Base-by-base conservation (phyloP, 1,139 yeast species). In the Arxiozyma heterogenica region DNA sequence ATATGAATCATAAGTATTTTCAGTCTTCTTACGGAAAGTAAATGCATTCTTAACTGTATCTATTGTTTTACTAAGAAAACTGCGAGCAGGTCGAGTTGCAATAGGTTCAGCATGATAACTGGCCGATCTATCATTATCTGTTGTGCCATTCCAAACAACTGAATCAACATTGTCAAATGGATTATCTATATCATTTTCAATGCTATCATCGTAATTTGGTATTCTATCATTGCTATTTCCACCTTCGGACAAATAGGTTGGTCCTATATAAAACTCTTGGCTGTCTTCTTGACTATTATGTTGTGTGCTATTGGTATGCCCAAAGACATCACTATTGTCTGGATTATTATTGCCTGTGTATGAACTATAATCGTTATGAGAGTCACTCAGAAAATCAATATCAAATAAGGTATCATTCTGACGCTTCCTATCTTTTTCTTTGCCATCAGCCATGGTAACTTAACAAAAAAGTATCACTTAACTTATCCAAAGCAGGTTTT, bases 141-240 rank as follows among this genome's bases (percentile, higher is more conserved):
- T 17, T 22, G 41, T 25, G 15, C 43, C 39, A 47, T 55, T 54
- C 64, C 65, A 63, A 27, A 51, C 56, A 18, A 53, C 50, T 22
- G 63, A 66, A 11, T 48, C 49, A 18, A 54, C 54, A 46, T 59
- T 48, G 9, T 46, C 49, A 27, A 61, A 61, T 48, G 70, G 72
- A 51, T 69, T 69, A 21, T 46, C 49, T 18, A 61, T 67, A 55
- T 67, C 71, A 49, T 64, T 64, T 50, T 65, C 69, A 34, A 65
- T 65, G 44, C 56, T 60, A 43, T 64, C 67, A 43, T 60, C 60
- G 39, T 21, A 34, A 15, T 38, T 41, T 23, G 9, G 23, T 42
- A 56, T 53, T 34, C 65, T 67, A 8, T 71, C 60, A 53, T 69
- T 65, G 42, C 68, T 63, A 0, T 68, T 65, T 55, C 71, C 71